Conservation (phyloP, 2,329 filamentous ascomycete genomes). For the Exophiala dermatitidis region DNA sequence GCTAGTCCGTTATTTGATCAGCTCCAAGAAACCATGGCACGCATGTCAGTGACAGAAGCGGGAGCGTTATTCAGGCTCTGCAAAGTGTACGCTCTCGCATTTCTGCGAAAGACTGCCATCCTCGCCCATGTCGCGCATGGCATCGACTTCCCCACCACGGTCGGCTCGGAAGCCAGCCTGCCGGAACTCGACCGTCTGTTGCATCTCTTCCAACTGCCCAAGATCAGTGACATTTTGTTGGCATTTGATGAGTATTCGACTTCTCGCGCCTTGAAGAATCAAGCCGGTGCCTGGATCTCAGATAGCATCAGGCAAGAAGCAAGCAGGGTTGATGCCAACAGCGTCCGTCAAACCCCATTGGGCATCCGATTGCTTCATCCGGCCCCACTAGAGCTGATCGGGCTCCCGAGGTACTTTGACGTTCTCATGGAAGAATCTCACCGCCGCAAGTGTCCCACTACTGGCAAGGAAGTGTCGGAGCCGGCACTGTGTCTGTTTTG, state of each 20-base stretch:
- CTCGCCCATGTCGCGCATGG: constrained; percentile 83
- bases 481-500: constrained; percentile 91
- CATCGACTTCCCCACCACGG: constrained; percentile 71
- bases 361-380: constrained; percentile 63
- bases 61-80: constrained; percentile 37
- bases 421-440: constrained; percentile 87
- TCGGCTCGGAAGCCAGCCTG: constrained; percentile 55
- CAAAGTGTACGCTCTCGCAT: constrained; percentile 78
- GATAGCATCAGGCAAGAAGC: constrained; percentile 46
- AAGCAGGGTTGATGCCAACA: constrained; percentile 24
- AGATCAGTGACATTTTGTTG: constrained; percentile 69
- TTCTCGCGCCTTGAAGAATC: constrained; percentile 40
- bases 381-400: constrained; percentile 87
- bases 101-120: constrained; percentile 76
- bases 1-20: neutral
- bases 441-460: constrained; percentile 73
- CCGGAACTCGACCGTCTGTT: constrained; percentile 78
- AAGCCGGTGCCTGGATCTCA: constrained; percentile 65
- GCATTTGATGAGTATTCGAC: constrained; percentile 42
- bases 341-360: constrained; percentile 30
- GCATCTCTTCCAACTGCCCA: constrained; percentile 65
- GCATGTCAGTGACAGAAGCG: constrained; percentile 9
- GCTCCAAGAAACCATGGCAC: neutral
- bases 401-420: constrained; percentile 86
- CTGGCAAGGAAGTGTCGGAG: constrained; percentile 83